These are phyloP conservation scores for Colletotrichum truncatum DNA, from an alignment of 2,329 filamentous ascomycete genomes.

Conservation along the genomic window DNA sequence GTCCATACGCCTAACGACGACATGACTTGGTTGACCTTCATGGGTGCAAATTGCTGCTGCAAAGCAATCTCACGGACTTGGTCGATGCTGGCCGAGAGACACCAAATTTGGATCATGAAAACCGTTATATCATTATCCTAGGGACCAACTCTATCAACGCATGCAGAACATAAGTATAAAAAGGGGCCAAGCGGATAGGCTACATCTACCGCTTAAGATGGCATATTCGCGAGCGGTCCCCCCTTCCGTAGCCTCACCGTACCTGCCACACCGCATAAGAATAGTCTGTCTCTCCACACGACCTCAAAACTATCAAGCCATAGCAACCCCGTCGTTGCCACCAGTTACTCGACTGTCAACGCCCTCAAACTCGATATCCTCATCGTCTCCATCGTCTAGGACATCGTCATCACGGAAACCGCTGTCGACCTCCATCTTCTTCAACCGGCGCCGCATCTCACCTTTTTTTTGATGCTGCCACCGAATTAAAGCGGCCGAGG, in stretches of 20 bases:
- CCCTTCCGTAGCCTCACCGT: no score
- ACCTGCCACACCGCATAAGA: background rate
- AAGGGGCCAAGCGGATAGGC: background rate
- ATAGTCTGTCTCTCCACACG: background rate
- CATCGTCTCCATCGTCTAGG: constrained; percentile 69
- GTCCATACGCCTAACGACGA: no score
- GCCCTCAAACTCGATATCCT: constrained; percentile 51
- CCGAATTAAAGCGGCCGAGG: constrained; percentile 83
- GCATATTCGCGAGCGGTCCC: background rate
- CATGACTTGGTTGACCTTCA: no score
- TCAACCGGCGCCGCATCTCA: constrained; percentile 81
- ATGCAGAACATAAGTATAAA: background rate
- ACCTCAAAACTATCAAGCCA: constrained; percentile 1
- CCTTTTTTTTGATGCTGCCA: constrained; percentile 89
- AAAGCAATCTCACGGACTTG: no score
- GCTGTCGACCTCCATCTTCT: constrained; percentile 77
- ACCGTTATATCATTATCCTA: constrained; percentile 25
- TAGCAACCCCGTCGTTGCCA: constrained; percentile 12
- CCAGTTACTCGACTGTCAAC: constrained; percentile 42
- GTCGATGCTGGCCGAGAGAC: no score
- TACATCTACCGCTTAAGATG: background rate
- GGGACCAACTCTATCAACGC: constrained; percentile 8
- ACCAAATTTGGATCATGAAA: constrained; percentile 5
- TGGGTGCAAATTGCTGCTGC: no score
- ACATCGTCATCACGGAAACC: constrained; percentile 79